Percentiles rank a stretch among this genome's conserved stretches.
Evolutionary conservation across 371 early-diverging fungal genomes (phyloP).

Genomic region (Mucor racemosus): DNA sequence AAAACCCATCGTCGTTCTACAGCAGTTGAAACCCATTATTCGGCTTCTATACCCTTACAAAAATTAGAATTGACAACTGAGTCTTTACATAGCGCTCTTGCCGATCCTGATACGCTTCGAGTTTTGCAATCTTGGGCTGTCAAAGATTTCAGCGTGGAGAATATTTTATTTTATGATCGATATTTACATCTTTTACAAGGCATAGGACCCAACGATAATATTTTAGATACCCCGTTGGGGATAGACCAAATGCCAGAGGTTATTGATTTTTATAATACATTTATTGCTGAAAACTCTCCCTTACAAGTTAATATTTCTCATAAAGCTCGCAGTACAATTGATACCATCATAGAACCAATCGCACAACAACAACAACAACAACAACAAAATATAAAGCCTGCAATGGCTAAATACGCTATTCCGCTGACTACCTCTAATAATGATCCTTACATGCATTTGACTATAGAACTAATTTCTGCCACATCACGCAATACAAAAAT

Average conservation of each 20-base stretch:
- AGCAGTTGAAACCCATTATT: too few relatives aligned
- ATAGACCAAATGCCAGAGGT: slow-evolving; percentile 12
- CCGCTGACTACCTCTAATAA: neutral
- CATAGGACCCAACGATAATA: neutral
- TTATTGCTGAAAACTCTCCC: slow-evolving; percentile 38
- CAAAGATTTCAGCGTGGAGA: slow-evolving; percentile 49
- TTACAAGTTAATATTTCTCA: slow-evolving; percentile 48
- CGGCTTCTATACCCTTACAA: neutral
- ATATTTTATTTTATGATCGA: slow-evolving; percentile 40
- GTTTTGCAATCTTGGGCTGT: slow-evolving; percentile 34
- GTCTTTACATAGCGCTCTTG: slow-evolving; percentile 28
- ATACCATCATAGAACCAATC: neutral
- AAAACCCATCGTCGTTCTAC: neutral
- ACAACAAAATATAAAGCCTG: neutral
- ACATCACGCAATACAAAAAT: neutral
- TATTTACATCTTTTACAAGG: slow-evolving; percentile 20
- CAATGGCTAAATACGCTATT: neutral
- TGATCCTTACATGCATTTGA: neutral
- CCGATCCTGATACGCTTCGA: slow-evolving; percentile 16
- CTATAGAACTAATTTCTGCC: neutral
- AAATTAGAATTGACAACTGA: slow-evolving; percentile 16
- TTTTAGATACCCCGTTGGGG: slow-evolving; percentile 7
- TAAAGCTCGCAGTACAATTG: slow-evolving; percentile 27
- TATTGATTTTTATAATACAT: slow-evolving; percentile 40
- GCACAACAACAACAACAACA: neutral